Evolutionary conservation across 805 yeast genomes (phyloP), one percentile per base, ranked within the genome.

Genomic region (Ogataea siamensis): DNA sequence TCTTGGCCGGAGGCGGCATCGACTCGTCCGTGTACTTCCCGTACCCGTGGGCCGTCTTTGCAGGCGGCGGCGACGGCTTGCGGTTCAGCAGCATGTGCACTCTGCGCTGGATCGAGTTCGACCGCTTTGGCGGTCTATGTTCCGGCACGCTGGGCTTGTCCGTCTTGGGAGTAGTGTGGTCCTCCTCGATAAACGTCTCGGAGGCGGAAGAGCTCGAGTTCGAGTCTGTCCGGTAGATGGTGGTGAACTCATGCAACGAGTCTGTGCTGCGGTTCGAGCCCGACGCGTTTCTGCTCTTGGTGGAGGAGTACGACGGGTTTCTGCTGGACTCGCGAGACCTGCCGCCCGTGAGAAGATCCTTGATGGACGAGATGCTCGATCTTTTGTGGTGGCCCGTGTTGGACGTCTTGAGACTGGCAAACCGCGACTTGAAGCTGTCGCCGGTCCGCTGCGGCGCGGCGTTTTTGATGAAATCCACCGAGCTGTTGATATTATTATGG

Each of bases 11-110:
- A 7, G 54, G 54, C 8, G 48, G 47, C 45, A 43, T 47, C 10
- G 37, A 16, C 12, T 32, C 21, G 33, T 72, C 81, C 0, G 89
- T 79, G 54, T 73, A 85, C 55, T 77, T 76, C 6, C 96, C 96
- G 58, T 88, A 87, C 0, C 96, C 96, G 5, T 69, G 60, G 0
- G 95, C 95, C 0, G 91, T 79, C 50, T 75, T 80, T 12, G 63
- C 55, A 0, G 73, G 63, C 3, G 74, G 73, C 9, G 74, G 73
- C 4, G 73, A 63, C 35, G 60, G 58, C 43, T 57, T 60, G 49
- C 68, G 65, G 42, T 59, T 66, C 39, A 78, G 57, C 26, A 76
- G 62, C 48, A 67, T 68, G 31, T 71, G 73, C 57, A 79, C 76
- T 47, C 84, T 66, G 39, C 73, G 62, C 49, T 78, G 82, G 29